Conservation (phyloP, 2,329 filamentous ascomycete species). For the Ustulina deusta region DNA sequence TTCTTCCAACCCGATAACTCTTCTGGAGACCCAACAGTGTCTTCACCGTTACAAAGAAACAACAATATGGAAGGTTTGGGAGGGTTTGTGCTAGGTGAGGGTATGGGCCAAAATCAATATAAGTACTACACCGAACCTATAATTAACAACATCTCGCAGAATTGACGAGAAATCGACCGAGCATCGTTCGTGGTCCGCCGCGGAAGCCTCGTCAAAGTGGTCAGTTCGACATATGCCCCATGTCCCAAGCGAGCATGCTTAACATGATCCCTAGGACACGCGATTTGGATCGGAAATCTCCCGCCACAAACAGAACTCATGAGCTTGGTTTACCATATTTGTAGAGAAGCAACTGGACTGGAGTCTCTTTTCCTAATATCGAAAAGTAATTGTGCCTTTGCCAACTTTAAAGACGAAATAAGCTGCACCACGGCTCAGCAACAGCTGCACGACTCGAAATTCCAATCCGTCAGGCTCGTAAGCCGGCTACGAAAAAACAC, state of each 20-base stretch:
- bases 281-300: slow-evolving; percentile 95
- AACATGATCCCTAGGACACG: slow-evolving; percentile 70
- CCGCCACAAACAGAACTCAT: slow-evolving; percentile 85
- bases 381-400: slow-evolving; percentile 97
- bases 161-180: slow-evolving; percentile 52
- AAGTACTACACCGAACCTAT: background rate
- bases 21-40: slow-evolving; percentile 37
- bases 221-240: slow-evolving; percentile 53
- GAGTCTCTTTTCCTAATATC: slow-evolving; percentile 94
- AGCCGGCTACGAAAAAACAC: slow-evolving; percentile 78
- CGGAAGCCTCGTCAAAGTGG: slow-evolving; percentile 72
- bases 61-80: slow-evolving; percentile 37
- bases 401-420: slow-evolving; percentile 88
- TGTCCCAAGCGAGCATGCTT: slow-evolving; percentile 3
- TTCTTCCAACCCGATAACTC: slow-evolving; percentile 50
- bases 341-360: slow-evolving; percentile 79
- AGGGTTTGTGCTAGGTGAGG: slow-evolving; percentile 40
- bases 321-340: slow-evolving; percentile 91
- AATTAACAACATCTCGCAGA: slow-evolving; percentile 43
- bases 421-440: slow-evolving; percentile 82
- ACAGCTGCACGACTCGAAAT: slow-evolving; percentile 90
- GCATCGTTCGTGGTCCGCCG: slow-evolving; percentile 65
- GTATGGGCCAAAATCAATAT: slow-evolving; percentile 45
- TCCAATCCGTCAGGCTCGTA: slow-evolving; percentile 86
- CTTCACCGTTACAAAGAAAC: slow-evolving; percentile 42